Percentiles rank a stretch among this genome's conserved stretches.
Conservation (phyloP, 306 rosid species). For the Trifolium subterraneum region DNA sequence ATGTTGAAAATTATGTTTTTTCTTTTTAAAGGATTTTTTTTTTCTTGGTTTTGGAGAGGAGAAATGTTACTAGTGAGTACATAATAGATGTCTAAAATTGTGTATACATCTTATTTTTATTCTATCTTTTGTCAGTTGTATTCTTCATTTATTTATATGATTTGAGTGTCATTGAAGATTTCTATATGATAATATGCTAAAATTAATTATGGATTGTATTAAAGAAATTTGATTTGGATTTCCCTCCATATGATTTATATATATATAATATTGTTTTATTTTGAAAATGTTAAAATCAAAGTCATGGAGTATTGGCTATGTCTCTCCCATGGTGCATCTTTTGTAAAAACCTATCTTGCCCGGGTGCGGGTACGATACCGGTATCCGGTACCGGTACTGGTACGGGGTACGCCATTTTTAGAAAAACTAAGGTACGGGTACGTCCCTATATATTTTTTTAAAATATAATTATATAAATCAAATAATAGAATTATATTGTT, state of each 20-base stretch:
- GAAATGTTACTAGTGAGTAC: constrained; percentile 24
- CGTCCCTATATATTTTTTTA: too few species aligned
- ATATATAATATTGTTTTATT: neutral
- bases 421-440: too few species aligned
- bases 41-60: constrained; percentile 42
- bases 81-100: constrained; percentile 29
- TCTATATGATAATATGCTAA: constrained; percentile 30
- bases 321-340: too few species aligned
- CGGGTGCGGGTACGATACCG: too few species aligned
- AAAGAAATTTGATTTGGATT: constrained; percentile 28
- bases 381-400: too few species aligned
- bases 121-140: neutral
- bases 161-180: constrained; percentile 15
- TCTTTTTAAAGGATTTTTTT: constrained; percentile 17
- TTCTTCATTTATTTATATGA: constrained; percentile 23
- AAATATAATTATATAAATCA: too few species aligned
- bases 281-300: constrained; percentile 20
- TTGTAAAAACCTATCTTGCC: too few species aligned
- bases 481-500: too few species aligned
- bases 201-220: constrained; percentile 6
- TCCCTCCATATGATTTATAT: neutral
- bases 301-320: too few species aligned
- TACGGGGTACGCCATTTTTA: too few species aligned
- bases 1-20: constrained; percentile 24
- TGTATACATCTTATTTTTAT: constrained; percentile 20